Percentiles rank a stretch among this genome's conserved stretches.
phyloP scores from a whole-genome alignment of 345 rosid species.

The Noccaea caerulescens region DNA sequence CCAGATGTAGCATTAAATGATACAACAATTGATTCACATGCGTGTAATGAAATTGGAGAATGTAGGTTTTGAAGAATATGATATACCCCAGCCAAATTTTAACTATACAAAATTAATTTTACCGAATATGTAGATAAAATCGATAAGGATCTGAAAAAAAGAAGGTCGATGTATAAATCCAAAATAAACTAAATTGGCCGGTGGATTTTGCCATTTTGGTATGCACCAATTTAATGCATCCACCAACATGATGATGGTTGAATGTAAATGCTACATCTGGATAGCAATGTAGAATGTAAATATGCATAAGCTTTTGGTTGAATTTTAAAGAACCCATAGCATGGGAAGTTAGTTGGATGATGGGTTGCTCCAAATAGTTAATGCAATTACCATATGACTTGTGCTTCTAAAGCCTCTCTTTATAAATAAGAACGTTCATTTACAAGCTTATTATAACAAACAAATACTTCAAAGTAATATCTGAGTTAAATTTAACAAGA shows the following conservation, averaged over 20 bases:
- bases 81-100: background rate
- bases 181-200: background rate
- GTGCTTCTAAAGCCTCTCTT: background rate
- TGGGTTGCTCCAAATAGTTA: conserved; percentile 29
- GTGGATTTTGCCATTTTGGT: background rate
- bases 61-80: background rate
- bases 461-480: conserved; percentile 4
- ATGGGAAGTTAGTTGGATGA: conserved; percentile 37
- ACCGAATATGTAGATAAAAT: background rate
- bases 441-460: conserved; percentile 3
- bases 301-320: conserved; percentile 23
- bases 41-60: background rate
- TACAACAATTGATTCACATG: background rate
- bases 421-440: conserved; percentile 29
- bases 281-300: conserved; percentile 22
- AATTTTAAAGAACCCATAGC: conserved; percentile 31
- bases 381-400: conserved; percentile 25
- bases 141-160: background rate
- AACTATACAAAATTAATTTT: no score
- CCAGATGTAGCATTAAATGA: background rate
- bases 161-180: background rate
- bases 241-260: conserved; percentile 31
- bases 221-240: conserved; percentile 13
- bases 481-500: background rate
- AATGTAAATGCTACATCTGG: background rate